Percentiles rank a stretch among this genome's conserved stretches.
Conservation (phyloP, 768 basidiomycete species). For the Psilocybe azurescens region DNA sequence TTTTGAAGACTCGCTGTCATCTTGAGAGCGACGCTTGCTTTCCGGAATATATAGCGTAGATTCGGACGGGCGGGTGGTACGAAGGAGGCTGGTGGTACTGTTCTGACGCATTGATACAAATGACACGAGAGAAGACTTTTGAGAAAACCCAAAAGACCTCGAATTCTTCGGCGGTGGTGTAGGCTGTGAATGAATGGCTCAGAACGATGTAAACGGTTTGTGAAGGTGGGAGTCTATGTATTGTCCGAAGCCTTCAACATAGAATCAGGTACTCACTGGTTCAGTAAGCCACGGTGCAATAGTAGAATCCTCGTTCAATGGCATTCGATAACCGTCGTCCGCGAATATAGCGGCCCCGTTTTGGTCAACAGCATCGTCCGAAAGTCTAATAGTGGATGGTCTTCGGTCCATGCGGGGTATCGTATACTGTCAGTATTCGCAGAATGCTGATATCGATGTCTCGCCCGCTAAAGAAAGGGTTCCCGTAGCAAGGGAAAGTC, state of each 20-base stretch:
- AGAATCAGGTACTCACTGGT: slow-evolving; percentile 27
- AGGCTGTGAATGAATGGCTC: slow-evolving; percentile 34
- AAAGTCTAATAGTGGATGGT: slow-evolving; percentile 23
- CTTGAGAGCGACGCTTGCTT: slow-evolving; percentile 36
- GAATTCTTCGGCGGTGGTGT: slow-evolving; percentile 48
- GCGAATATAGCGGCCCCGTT: slow-evolving; percentile 29
- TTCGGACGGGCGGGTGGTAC: slow-evolving; percentile 40
- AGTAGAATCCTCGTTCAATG: slow-evolving; percentile 26
- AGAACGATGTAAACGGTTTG: neutral
- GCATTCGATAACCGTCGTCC: slow-evolving; percentile 18
- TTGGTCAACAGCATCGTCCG: slow-evolving; percentile 32
- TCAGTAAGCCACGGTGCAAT: slow-evolving; percentile 38
- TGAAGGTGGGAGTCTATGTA: neutral
- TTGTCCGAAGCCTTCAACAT: neutral
- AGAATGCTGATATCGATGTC: slow-evolving; percentile 17
- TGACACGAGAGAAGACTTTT: slow-evolving; percentile 45
- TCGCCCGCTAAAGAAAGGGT: neutral
- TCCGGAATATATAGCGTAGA: slow-evolving; percentile 37
- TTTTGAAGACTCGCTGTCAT: slow-evolving; percentile 31
- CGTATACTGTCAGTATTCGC: slow-evolving; percentile 18
- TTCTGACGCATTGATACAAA: slow-evolving; percentile 39
- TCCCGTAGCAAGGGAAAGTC: slow-evolving; percentile 2
- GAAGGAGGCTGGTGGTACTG: slow-evolving; percentile 34
- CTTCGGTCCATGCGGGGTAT: slow-evolving; percentile 21
- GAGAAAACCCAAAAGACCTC: slow-evolving; percentile 42